Conservation (phyloP, 164 flowering plant species). For the Annona cherimola region DNA sequence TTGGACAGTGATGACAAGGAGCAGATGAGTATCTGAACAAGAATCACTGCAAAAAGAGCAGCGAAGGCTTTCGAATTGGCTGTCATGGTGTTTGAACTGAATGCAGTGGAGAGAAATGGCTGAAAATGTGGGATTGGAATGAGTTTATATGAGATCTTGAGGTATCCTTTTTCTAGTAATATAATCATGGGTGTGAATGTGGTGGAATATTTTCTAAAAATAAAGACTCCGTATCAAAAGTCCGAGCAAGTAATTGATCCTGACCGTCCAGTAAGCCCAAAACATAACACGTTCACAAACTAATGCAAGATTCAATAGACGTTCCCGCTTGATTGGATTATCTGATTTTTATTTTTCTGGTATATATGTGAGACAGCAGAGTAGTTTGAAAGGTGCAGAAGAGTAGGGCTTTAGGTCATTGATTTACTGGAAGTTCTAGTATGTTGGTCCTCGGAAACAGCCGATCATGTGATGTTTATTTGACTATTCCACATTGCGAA, state of each 20-base stretch:
- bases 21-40: slow-evolving; percentile 16
- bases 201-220: background rate
- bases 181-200: background rate
- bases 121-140: slow-evolving; percentile 1
- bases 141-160: slow-evolving; percentile 2
- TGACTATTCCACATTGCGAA: slow-evolving; percentile 25
- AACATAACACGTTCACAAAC: background rate
- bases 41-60: slow-evolving; percentile 23
- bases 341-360: background rate
- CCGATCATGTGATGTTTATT: slow-evolving; percentile 45
- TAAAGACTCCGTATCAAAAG: background rate
- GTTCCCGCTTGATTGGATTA: background rate
- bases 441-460: slow-evolving; percentile 31
- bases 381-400: background rate
- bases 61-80: slow-evolving; percentile 17
- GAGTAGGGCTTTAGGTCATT: background rate
- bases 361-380: background rate
- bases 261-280: background rate
- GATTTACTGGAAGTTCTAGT: slow-evolving; percentile 8
- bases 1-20: slow-evolving; percentile 15
- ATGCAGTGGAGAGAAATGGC: background rate
- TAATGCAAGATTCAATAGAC: background rate
- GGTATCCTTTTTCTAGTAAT: background rate
- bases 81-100: slow-evolving; percentile 20
- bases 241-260: background rate